Evolutionary conservation across 2,329 filamentous ascomycete species (phyloP).

Genomic region (Diplodia intermedia): DNA sequence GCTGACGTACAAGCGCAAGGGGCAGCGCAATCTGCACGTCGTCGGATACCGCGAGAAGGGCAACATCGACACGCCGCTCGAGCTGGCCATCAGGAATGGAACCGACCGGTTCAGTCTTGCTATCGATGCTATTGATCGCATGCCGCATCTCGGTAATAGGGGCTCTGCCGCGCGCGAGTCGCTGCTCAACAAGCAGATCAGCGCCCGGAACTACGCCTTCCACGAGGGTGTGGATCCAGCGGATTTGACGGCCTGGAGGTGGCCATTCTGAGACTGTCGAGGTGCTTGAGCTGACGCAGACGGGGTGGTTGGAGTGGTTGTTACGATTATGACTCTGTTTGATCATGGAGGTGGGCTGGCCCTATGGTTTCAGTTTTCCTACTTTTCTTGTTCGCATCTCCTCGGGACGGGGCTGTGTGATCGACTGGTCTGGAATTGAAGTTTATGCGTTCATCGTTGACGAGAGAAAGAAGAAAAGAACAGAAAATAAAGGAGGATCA

Average conservation of each 20-base stretch:
- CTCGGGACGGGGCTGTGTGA: background rate
- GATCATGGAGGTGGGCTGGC: background rate
- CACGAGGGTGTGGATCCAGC: constrained; percentile 74
- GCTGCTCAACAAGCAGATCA: constrained; percentile 69
- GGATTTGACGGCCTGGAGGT: constrained; percentile 70
- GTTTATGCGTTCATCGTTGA: background rate
- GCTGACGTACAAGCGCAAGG: constrained; percentile 76
- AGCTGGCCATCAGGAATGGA: constrained; percentile 78
- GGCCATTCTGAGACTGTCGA: constrained; percentile 55
- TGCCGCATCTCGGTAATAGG: constrained; percentile 68
- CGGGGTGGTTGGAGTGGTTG: background rate
- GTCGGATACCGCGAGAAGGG: constrained; percentile 82
- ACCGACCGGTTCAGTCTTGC: constrained; percentile 79
- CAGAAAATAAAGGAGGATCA: background rate
- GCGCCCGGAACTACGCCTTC: constrained; percentile 67
- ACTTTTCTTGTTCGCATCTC: background rate
- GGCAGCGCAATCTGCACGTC: constrained; percentile 73
- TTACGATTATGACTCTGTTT: constrained; percentile 2
- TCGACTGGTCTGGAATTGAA: background rate
- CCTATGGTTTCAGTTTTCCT: background rate
- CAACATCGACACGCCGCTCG: constrained; percentile 81
- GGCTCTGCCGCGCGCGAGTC: constrained; percentile 68
- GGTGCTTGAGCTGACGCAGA: background rate
- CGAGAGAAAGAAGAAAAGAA: background rate
- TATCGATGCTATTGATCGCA: constrained; percentile 76